These are phyloP conservation scores for Trametes meyenii DNA, from an alignment of 768 basidiomycete species.

Conservation along the genomic window DNA sequence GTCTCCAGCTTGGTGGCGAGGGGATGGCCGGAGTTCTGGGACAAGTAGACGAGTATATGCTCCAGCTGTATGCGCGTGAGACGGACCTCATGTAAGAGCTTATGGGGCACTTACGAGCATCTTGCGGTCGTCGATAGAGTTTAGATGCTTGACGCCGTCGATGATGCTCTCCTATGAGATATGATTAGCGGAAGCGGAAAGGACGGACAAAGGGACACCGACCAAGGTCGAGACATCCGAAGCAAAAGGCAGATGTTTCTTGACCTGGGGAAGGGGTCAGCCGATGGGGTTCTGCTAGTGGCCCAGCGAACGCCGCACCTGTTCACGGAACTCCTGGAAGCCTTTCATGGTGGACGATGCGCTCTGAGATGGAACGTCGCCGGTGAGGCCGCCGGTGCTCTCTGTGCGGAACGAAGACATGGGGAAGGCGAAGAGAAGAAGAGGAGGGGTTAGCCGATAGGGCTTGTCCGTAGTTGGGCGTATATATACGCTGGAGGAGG, in stretches of 20 bases:
- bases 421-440: not conserved
- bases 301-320: constrained; percentile 33
- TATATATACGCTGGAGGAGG: not conserved
- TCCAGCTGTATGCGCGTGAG: constrained; percentile 55
- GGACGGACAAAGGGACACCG: constrained; percentile 21
- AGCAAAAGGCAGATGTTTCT: constrained; percentile 43
- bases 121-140: constrained; percentile 76
- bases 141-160: constrained; percentile 61
- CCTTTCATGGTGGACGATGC: not conserved
- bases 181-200: too few species aligned
- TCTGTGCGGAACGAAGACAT: not conserved
- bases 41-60: constrained; percentile 64
- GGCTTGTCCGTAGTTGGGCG: not conserved
- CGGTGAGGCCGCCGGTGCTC: not conserved
- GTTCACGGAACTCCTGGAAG: constrained; percentile 46
- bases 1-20: constrained; percentile 43
- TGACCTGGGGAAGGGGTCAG: constrained; percentile 39
- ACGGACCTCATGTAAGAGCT: too few species aligned
- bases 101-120: constrained; percentile 55
- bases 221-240: constrained; percentile 48
- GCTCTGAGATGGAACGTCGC: not conserved
- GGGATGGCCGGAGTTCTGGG: constrained; percentile 54
- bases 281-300: not conserved
- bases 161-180: constrained; percentile 53
- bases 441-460: not conserved